phyloP scores from a whole-genome alignment of 140 eudicot species.

The Erigeron philadelphicus region DNA sequence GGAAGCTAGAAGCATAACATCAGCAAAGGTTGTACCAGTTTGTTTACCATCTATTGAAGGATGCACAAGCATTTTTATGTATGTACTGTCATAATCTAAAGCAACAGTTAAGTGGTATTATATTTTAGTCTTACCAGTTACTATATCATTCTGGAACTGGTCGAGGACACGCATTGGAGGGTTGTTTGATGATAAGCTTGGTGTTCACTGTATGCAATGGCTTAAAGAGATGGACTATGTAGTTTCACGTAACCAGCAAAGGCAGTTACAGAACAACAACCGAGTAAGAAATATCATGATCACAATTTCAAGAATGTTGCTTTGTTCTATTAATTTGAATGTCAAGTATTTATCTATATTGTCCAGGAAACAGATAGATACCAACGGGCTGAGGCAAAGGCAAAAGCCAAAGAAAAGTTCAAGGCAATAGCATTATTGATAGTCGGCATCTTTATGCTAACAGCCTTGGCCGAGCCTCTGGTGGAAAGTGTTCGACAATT shows the following conservation, averaged over 20 bases:
- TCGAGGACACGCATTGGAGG: too few relatives aligned
- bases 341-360: neutral
- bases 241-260: neutral
- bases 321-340: too few relatives aligned
- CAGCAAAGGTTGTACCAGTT: too few relatives aligned
- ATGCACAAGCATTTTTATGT: too few relatives aligned
- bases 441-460: constrained; percentile 44
- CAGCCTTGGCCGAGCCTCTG: constrained; percentile 58
- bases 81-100: too few relatives aligned
- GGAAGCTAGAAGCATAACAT: too few relatives aligned
- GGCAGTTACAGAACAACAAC: constrained; percentile 12
- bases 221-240: constrained; percentile 21
- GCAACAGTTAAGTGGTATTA: too few relatives aligned
- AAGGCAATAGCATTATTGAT: constrained; percentile 41
- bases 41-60: too few relatives aligned
- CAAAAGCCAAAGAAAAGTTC: constrained; percentile 13
- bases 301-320: neutral
- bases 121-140: too few relatives aligned
- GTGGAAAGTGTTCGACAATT: constrained; percentile 47
- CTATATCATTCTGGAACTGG: too few relatives aligned
- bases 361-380: constrained; percentile 28
- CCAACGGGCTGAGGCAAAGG: constrained; percentile 37
- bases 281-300: constrained; percentile 33
- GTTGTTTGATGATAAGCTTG: too few relatives aligned
- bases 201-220: too few relatives aligned